Conservation (phyloP, 768 basidiomycete species). For the Tylopilus plumbeoviolaceoides region DNA sequence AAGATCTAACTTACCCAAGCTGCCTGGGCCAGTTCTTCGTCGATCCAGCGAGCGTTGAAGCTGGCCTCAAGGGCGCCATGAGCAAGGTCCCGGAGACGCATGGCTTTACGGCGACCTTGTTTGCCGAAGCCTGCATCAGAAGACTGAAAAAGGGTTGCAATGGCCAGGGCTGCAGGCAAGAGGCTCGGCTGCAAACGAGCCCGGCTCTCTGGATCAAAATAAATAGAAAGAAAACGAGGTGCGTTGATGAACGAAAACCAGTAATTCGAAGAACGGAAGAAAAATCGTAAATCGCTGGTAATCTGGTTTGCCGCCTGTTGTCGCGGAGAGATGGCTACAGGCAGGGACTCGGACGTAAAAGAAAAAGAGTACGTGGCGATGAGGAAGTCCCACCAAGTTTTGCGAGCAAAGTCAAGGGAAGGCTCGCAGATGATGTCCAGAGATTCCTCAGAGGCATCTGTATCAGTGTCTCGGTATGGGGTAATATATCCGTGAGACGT, state of each 20-base stretch:
- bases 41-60: slow-evolving; percentile 65
- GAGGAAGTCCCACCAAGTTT: slow-evolving; percentile 78
- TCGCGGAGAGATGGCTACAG: slow-evolving; percentile 41
- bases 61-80: slow-evolving; percentile 70
- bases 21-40: slow-evolving; percentile 70
- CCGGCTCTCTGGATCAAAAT: slow-evolving; percentile 51
- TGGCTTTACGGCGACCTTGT: slow-evolving; percentile 50
- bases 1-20: slow-evolving; percentile 55
- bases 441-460: slow-evolving; percentile 12
- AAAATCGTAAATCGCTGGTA: slow-evolving; percentile 54
- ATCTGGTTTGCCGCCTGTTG: slow-evolving; percentile 44
- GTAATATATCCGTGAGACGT: slow-evolving; percentile 4
- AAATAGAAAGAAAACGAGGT: slow-evolving; percentile 59
- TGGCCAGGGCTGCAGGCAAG: slow-evolving; percentile 55
- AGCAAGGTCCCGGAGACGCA: slow-evolving; percentile 62
- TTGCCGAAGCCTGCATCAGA: slow-evolving; percentile 53
- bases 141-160: slow-evolving; percentile 68
- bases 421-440: slow-evolving; percentile 47
- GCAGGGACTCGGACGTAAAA: slow-evolving; percentile 24
- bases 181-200: slow-evolving; percentile 64
- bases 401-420: slow-evolving; percentile 61
- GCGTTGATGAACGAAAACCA: slow-evolving; percentile 76
- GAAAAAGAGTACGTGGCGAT: slow-evolving; percentile 47
- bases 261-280: slow-evolving; percentile 62
- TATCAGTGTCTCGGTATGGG: slow-evolving; percentile 10